These are phyloP conservation scores for Irpex rosettiformis DNA, from an alignment of 1,284 basidiomycete species.

Conservation along the genomic window DNA sequence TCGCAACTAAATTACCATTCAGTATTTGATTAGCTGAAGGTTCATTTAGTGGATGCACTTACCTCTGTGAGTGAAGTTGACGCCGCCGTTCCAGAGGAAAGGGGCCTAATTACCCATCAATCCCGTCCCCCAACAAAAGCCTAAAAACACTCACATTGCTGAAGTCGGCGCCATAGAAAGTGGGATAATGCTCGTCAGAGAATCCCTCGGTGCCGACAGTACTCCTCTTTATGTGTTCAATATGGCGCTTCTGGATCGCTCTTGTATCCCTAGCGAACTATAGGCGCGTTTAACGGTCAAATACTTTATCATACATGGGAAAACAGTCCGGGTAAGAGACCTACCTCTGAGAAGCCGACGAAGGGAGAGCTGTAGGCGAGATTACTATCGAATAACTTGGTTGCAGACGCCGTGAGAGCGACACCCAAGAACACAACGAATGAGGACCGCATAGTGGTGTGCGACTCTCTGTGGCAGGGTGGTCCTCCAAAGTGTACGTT, in stretches of 20 bases:
- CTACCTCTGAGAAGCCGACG: constrained; percentile 36
- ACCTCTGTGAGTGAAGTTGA: constrained; percentile 56
- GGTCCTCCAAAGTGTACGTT: background rate
- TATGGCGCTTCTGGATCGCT: constrained; percentile 36
- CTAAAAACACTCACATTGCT: constrained; percentile 38
- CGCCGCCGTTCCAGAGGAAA: constrained; percentile 49
- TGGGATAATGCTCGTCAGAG: constrained; percentile 49
- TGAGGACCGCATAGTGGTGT: background rate
- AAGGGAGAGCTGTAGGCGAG: constrained; percentile 49
- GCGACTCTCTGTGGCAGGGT: background rate
- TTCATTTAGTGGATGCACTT: constrained; percentile 15
- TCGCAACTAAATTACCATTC: constrained; percentile 32
- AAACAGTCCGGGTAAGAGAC: constrained; percentile 5
- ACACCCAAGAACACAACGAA: constrained; percentile 10
- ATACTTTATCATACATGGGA: background rate
- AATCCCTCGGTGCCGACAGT: constrained; percentile 28
- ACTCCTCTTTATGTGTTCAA: constrained; percentile 38
- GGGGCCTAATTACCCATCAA: constrained; percentile 33
- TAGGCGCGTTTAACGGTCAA: background rate
- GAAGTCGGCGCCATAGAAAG: constrained; percentile 51
- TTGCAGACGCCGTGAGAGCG: constrained; percentile 22
- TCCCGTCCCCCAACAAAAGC: background rate
- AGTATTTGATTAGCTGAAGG: background rate
- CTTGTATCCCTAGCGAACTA: constrained; percentile 41
- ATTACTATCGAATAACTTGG: constrained; percentile 40